phyloP scores from a whole-genome alignment of 1,284 basidiomycete species.

The Rhizopogon parksii region DNA sequence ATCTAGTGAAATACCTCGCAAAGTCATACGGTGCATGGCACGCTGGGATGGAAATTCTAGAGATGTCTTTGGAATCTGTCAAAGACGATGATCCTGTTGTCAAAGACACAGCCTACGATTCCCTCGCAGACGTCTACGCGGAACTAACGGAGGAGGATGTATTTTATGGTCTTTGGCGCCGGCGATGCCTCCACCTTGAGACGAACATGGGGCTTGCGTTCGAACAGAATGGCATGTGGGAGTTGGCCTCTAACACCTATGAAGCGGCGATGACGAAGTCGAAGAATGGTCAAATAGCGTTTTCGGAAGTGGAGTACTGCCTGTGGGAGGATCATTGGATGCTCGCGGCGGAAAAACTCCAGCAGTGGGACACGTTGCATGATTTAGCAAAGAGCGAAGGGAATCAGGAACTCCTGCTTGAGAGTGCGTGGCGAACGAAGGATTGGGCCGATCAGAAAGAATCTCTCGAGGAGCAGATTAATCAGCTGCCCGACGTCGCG shows the following conservation, averaged over 20 bases:
- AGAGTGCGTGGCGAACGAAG: slow-evolving; percentile 92
- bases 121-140: slow-evolving; percentile 92
- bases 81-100: slow-evolving; percentile 79
- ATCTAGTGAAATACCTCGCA: slow-evolving; percentile 93
- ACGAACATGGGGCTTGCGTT: slow-evolving; percentile 91
- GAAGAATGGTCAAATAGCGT: slow-evolving; percentile 77
- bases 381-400: slow-evolving; percentile 90
- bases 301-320: slow-evolving; percentile 94
- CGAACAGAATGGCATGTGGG: slow-evolving; percentile 98
- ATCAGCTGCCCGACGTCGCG: slow-evolving; percentile 74
- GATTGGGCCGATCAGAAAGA: slow-evolving; percentile 87
- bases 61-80: slow-evolving; percentile 64
- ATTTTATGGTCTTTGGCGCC: slow-evolving; percentile 95
- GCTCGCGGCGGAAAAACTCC: slow-evolving; percentile 89
- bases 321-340: slow-evolving; percentile 99
- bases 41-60: slow-evolving; percentile 84
- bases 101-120: slow-evolving; percentile 84
- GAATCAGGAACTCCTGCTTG: slow-evolving; percentile 89
- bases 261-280: slow-evolving; percentile 89
- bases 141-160: slow-evolving; percentile 96
- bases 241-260: slow-evolving; percentile 84
- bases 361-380: slow-evolving; percentile 94
- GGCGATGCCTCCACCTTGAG: slow-evolving; percentile 82
- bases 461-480: slow-evolving; percentile 80
- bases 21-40: slow-evolving; percentile 98